These are phyloP conservation scores for Amanita rubescens DNA, from an alignment of 768 basidiomycete species.

Conservation along the genomic window DNA sequence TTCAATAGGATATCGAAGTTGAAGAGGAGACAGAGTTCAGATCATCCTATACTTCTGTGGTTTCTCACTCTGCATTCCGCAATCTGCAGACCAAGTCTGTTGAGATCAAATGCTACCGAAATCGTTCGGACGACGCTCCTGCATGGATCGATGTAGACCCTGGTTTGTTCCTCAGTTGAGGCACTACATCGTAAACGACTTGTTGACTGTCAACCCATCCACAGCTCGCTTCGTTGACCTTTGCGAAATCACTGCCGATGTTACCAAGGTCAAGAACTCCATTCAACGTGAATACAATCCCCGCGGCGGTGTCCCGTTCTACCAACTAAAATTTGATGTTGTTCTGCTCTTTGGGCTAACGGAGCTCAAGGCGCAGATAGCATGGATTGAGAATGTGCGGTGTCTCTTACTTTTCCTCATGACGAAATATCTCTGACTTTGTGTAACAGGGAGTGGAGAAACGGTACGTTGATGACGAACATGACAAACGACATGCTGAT, in stretches of 20 bases:
- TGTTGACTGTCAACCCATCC: not conserved
- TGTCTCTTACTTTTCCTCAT: not conserved
- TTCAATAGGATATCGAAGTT: slow-evolving; percentile 16
- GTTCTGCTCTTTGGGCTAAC: slow-evolving; percentile 37
- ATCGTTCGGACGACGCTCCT: slow-evolving; percentile 10
- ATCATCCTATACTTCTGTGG: slow-evolving; percentile 4
- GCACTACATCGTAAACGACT: not conserved
- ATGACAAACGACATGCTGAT: not conserved
- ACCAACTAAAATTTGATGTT: slow-evolving; percentile 26
- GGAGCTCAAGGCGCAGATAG: slow-evolving; percentile 38
- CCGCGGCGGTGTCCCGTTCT: slow-evolving; percentile 12
- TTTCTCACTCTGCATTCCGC: slow-evolving; percentile 8
- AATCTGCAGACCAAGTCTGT: slow-evolving; percentile 6
- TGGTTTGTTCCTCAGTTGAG: slow-evolving; percentile 3
- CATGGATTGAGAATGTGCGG: slow-evolving; percentile 37
- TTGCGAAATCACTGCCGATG: slow-evolving; percentile 17
- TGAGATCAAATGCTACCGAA: slow-evolving; percentile 15
- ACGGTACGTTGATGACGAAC: slow-evolving; percentile 6
- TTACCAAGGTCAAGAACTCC: slow-evolving; percentile 9
- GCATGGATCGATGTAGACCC: slow-evolving; percentile 17
- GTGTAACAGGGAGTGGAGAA: slow-evolving; percentile 14
- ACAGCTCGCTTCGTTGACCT: slow-evolving; percentile 14
- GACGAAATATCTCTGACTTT: not conserved
- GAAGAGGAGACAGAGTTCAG: slow-evolving; percentile 18
- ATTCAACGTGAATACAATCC: not conserved